Evolutionary conservation across 345 rosid genomes (phyloP).

Genomic region (Moringa oleifera): DNA sequence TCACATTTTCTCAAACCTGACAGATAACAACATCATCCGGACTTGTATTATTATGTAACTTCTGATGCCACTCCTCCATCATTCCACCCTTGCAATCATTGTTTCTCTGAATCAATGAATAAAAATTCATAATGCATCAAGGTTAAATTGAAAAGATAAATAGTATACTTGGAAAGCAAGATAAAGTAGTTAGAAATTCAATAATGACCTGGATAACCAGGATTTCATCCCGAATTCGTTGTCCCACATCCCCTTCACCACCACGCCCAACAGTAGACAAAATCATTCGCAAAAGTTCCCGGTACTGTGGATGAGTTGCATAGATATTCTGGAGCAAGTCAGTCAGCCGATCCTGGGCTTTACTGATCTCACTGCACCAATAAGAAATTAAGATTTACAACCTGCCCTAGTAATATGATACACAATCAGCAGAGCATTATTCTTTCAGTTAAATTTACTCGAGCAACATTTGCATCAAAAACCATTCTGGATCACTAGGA

Average conservation of each 20-base stretch:
- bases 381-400: background rate
- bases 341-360: slow-evolving; percentile 95
- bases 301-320: slow-evolving; percentile 47
- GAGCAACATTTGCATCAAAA: slow-evolving; percentile 1
- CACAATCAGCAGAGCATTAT: no score
- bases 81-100: slow-evolving; percentile 97
- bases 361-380: slow-evolving; percentile 84
- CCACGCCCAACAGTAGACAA: slow-evolving; percentile 97
- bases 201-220: slow-evolving; percentile 84
- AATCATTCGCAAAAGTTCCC: slow-evolving; percentile 81
- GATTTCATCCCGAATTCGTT: slow-evolving; percentile 96
- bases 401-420: no score
- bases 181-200: slow-evolving; percentile 15
- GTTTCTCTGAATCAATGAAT: slow-evolving; percentile 53
- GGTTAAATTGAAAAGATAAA: slow-evolving; percentile 2
- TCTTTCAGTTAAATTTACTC: no score
- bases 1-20: slow-evolving; percentile 53
- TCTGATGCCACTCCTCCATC: slow-evolving; percentile 99
- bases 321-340: slow-evolving; percentile 64
- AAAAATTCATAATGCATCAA: slow-evolving; percentile 5
- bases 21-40: slow-evolving; percentile 98
- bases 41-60: slow-evolving; percentile 97
- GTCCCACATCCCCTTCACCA: slow-evolving; percentile 99
- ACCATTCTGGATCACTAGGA: background rate
- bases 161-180: slow-evolving; percentile 14